Evolutionary conservation across 306 rosid species (phyloP), one percentile per base, ranked within the genome.

Genomic region (Ceratonia siliqua): DNA sequence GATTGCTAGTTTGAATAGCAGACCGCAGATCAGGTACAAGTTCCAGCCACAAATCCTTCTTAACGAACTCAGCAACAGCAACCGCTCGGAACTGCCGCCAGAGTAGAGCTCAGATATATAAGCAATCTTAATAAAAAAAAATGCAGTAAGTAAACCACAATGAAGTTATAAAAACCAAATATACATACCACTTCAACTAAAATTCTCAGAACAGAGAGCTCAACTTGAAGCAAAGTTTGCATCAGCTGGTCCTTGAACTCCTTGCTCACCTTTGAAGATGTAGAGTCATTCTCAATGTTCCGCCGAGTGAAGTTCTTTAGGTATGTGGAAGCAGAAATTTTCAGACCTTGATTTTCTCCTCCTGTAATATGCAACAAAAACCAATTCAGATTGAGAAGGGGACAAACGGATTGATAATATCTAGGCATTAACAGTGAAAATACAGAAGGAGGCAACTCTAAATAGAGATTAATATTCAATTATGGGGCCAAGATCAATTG

Each of bases 161-260:
- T 1, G 12, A 15, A 30, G 6, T 25, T 25, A 38, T 3, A 33
- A 11, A 35, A 82, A 42, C 27, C 3, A 50, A 41, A 13, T 17
- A 32, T 1, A 12, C 85, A 28, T 82, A 92, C 98, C 89, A 75
- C 94, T 89, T 90, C 94, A 28, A 87, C 88, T 69, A 92, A 80
- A 74, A 90, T 82, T 84, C 83, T 92, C 12, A 92, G 84, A 62
- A 92, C 77, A 0, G 86, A 56, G 0, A 86, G 86, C 32, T 92
- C 88, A 21, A 74, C 90, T 78, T 75, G 92, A 63, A 92, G 90
- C 86, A 88, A 62, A 70, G 91, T 83, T 72, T 79, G 90, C 84
- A 92, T 8, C 43, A 92, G 88, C 82, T 87, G 85, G 57, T 85
- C 91, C 84, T 90, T 92, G 76, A 92, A 88, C 80, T 90, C 98